Conservation (phyloP, 805 yeast species). For the Scheffersomyces stipitis region DNA sequence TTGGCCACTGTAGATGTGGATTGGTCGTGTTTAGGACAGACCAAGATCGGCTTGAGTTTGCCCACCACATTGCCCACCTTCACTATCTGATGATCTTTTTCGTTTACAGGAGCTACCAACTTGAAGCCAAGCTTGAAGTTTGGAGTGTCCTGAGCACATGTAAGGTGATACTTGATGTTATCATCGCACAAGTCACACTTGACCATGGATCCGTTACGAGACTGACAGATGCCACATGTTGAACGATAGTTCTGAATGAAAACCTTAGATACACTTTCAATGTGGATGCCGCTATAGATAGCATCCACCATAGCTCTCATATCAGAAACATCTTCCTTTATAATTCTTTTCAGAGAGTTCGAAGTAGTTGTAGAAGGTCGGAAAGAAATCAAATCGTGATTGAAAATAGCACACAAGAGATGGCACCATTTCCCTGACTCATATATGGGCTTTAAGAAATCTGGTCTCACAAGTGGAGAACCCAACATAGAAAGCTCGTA, state of each 20-base stretch:
- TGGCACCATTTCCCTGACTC: constrained; percentile 75
- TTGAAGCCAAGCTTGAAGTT: constrained; percentile 56
- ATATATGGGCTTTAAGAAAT: constrained; percentile 66
- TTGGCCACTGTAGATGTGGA: constrained; percentile 17
- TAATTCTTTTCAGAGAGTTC: neutral
- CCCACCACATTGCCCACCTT: constrained; percentile 34
- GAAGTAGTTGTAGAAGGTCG: constrained; percentile 2
- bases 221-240: constrained; percentile 47
- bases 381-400: constrained; percentile 33
- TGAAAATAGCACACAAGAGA: constrained; percentile 64
- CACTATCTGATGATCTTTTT: constrained; percentile 19
- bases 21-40: constrained; percentile 42
- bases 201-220: constrained; percentile 50
- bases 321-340: constrained; percentile 30
- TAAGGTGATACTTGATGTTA: constrained; percentile 42
- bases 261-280: constrained; percentile 29
- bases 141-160: constrained; percentile 55
- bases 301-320: constrained; percentile 13
- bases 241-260: constrained; percentile 25
- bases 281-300: constrained; percentile 15
- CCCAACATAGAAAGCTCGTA: constrained; percentile 47
- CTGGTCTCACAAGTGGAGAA: constrained; percentile 45
- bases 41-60: constrained; percentile 41
- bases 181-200: constrained; percentile 47
- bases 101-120: constrained; percentile 23